Evolutionary conservation across 2,329 filamentous ascomycete species (phyloP), one percentile per base, ranked within the genome.

Genomic region (Geoglossum cookeanum): DNA sequence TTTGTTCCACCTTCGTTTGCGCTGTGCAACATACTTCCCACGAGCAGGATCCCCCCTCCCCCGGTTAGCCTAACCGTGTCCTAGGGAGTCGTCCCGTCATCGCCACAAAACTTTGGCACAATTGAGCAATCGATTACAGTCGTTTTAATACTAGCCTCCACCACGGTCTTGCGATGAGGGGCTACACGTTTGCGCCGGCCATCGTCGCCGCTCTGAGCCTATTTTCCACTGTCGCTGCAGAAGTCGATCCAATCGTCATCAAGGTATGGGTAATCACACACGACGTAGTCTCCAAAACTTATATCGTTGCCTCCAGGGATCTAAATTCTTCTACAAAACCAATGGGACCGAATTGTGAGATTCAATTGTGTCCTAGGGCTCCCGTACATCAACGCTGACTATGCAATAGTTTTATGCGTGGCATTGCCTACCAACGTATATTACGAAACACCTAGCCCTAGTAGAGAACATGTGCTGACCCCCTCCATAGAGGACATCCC

Each of bases 271-370:
- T 3, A 35, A 52, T 33, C 55, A 39, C 51, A 11, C 22, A 39
- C 56, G 35, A 59, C 39, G 39, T 55, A 13, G 27, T n/a, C 13
- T n/a, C n/a, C 22, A 30, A 55, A 17, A 27, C 53, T 45, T 39
- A 39, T 33, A 4, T 27, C 2, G 22, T 42, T 13, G 27, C 27
- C 48, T 33, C 32, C 32, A 84, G 79, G 83, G 87, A 64, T 79
- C 79, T 68, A 90, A 92, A 72, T 91, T 96, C 78, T 96, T 94
- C 78, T 90, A 85, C 76, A 78, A 86, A 70, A 85, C 83, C 69
- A 85, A 84, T 69, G 83, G 83, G 65, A 84, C 81, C 29, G 79
- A 87, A 73, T 87, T 86, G 76, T 81, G 72, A 65, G 73, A n/a
- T 62, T 37, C 47, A 15, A 63, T 63, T 47, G 33, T 57, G 13